These are phyloP conservation scores for Lichtheimia ornata DNA, from an alignment of 371 early-diverging fungal species.

Conservation along the genomic window DNA sequence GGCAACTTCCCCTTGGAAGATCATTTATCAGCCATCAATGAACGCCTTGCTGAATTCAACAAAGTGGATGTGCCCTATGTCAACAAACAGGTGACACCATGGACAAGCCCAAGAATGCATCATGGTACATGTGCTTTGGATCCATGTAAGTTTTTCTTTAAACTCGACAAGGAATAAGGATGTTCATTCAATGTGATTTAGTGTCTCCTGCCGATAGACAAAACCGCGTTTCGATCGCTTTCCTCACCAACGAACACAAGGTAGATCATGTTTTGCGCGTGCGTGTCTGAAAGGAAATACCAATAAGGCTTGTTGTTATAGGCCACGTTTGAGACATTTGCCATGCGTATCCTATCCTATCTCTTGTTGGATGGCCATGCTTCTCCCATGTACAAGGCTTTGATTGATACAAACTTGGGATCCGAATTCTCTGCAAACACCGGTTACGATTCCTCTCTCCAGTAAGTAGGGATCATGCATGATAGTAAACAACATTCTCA, in stretches of 20 bases:
- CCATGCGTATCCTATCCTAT: slow-evolving; percentile 76
- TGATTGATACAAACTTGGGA: slow-evolving; percentile 92
- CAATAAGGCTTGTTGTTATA: slow-evolving; percentile 18
- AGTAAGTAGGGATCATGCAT: slow-evolving; percentile 22
- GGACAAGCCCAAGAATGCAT: slow-evolving; percentile 52
- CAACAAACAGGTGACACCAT: slow-evolving; percentile 55
- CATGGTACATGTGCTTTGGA: slow-evolving; percentile 71
- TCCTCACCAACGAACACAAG: slow-evolving; percentile 74
- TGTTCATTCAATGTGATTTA: slow-evolving; percentile 21
- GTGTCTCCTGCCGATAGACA: slow-evolving; percentile 83
- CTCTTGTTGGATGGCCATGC: slow-evolving; percentile 87
- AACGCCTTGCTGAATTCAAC: slow-evolving; percentile 47
- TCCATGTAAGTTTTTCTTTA: slow-evolving; percentile 34
- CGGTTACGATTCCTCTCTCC: slow-evolving; percentile 80
- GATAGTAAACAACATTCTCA: neutral
- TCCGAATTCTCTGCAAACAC: slow-evolving; percentile 90
- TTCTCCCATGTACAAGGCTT: slow-evolving; percentile 93
- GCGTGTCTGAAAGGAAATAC: neutral
- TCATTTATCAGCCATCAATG: slow-evolving; percentile 71
- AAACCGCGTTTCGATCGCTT: slow-evolving; percentile 74
- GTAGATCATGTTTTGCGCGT: slow-evolving; percentile 34
- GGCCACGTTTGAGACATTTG: slow-evolving; percentile 84
- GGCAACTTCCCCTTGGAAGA: slow-evolving; percentile 75
- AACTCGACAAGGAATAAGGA: neutral
- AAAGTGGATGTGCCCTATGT: slow-evolving; percentile 43